These are phyloP conservation scores for Rhexocercosporidium sp. DNA, from an alignment of 2,329 filamentous ascomycete species.

Conservation along the genomic window DNA sequence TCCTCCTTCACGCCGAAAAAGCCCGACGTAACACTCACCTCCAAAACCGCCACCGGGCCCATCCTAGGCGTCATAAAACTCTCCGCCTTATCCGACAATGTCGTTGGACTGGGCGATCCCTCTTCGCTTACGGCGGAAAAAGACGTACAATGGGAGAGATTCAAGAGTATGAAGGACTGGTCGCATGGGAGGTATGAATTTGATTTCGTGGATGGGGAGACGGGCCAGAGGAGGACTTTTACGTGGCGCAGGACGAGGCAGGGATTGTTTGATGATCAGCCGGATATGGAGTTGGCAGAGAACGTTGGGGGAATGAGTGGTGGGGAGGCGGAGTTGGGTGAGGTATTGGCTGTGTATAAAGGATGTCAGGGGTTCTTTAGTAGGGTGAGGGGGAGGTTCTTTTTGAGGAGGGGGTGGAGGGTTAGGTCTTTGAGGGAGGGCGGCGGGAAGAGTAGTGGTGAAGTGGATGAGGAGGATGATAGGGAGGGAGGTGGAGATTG, in stretches of 20 bases:
- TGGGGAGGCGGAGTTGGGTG: conserved; percentile 1
- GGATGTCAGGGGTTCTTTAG: conserved; percentile 14
- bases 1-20: conserved; percentile 8
- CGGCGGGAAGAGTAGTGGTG: not conserved
- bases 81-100: not conserved
- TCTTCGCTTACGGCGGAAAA: not conserved
- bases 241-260: conserved; percentile 21
- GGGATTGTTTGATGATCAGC: conserved; percentile 20
- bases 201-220: conserved; percentile 16
- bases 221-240: conserved; percentile 16
- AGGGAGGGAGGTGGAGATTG: conserved; percentile 1
- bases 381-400: conserved; percentile 12
- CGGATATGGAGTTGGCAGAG: conserved; percentile 25
- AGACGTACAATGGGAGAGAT: conserved; percentile 6
- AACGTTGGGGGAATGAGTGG: not conserved
- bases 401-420: conserved; percentile 1
- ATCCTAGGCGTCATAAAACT: conserved; percentile 16
- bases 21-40: conserved; percentile 16
- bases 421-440: not conserved
- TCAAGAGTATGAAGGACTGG: conserved; percentile 22
- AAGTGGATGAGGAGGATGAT: not conserved
- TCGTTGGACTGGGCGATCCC: conserved; percentile 6
- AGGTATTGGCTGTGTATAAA: conserved; percentile 15
- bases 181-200: conserved; percentile 22
- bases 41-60: not conserved